Evolutionary conservation across 2,329 filamentous ascomycete species (phyloP), one percentile per base, ranked within the genome.

Genomic region (Tolypocladium ophioglossoides): DNA sequence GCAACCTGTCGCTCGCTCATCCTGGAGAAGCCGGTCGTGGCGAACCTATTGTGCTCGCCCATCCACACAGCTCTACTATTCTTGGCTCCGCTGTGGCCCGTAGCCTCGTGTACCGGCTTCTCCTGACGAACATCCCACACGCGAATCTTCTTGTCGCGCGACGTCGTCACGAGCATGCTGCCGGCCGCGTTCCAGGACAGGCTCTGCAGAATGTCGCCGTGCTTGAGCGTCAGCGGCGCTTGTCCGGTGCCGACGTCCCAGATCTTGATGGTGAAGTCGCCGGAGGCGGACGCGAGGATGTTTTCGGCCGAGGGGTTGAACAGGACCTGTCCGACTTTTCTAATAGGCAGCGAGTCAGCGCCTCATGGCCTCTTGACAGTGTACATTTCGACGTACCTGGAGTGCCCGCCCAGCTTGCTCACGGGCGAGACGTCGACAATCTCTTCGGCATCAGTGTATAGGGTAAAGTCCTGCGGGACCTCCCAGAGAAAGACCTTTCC

Each of bases 1-100:
- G 89, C 94, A 62, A 99, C 80, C 71, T 99, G 94, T 53, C 94
- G 85, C 74, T 99, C 94, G 69, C 94, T 97, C 94, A 97, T 97
- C 69, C 86, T 88, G 51, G 91, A 96, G 79, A 99, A 99, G 60
- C 94, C 94, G 7, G 94, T 97, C 2, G 94, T 97, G 52, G 89
- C 94, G 65, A 99, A 86, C 60, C 92, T 85, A 74, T 97, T 95
- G 67, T 95, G 90, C 73, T 97, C 94, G 67, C 92, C 94, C 80
- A 99, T 82, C 94, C 94, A 99, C 16, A 96, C 91, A 34, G 87
- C 87, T 68, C 94, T 87, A 73, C 92, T 96, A 78, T 95, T 97
- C 82, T 99, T 99, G 62, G 94, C 94, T 55, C 94, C 94, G 34
- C 85, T 80, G 70, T 99, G 94, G 57, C 94, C 94, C 6, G 84